Evolutionary conservation across 2,329 filamentous ascomycete species (phyloP).

Genomic region (Claviceps citrina): DNA sequence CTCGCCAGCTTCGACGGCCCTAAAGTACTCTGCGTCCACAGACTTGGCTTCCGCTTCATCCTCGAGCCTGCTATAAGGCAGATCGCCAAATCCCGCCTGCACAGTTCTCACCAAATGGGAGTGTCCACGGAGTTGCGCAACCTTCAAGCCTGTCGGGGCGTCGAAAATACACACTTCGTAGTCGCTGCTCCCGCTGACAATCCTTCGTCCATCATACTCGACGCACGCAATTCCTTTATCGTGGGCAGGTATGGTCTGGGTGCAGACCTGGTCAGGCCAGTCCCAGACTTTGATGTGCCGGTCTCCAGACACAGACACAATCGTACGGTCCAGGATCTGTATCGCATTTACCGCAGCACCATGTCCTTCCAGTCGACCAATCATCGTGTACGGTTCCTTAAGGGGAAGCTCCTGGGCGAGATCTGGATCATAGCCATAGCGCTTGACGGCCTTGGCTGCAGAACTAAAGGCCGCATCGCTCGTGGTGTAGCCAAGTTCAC

Average conservation of each 20-base stretch:
- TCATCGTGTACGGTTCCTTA: constrained; percentile 54
- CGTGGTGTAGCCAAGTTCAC: constrained; percentile 39
- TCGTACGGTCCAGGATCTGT: constrained; percentile 68
- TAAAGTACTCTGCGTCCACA: constrained; percentile 60
- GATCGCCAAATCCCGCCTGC: constrained; percentile 84
- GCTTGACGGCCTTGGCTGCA: constrained; percentile 34
- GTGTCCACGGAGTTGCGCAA: constrained; percentile 74
- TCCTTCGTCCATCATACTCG: constrained; percentile 83
- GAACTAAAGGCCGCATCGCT: constrained; percentile 30
- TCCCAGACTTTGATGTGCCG: constrained; percentile 91
- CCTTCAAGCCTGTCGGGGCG: constrained; percentile 67
- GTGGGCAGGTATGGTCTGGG: constrained; percentile 70
- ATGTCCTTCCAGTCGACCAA: constrained; percentile 72
- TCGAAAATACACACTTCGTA: constrained; percentile 95
- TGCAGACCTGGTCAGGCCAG: constrained; percentile 61
- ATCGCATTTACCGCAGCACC: constrained; percentile 90
- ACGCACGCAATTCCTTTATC: constrained; percentile 94
- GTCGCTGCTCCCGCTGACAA: constrained; percentile 92
- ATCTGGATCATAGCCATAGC: constrained; percentile 39
- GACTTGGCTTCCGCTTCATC: constrained; percentile 56
- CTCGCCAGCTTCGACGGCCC: constrained; percentile 36
- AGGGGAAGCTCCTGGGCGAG: constrained; percentile 31
- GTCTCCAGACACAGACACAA: constrained; percentile 91
- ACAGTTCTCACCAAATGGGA: constrained; percentile 78
- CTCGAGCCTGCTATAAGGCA: constrained; percentile 63